phyloP scores from a whole-genome alignment of 306 rosid species.

The Inga oerstediana region DNA sequence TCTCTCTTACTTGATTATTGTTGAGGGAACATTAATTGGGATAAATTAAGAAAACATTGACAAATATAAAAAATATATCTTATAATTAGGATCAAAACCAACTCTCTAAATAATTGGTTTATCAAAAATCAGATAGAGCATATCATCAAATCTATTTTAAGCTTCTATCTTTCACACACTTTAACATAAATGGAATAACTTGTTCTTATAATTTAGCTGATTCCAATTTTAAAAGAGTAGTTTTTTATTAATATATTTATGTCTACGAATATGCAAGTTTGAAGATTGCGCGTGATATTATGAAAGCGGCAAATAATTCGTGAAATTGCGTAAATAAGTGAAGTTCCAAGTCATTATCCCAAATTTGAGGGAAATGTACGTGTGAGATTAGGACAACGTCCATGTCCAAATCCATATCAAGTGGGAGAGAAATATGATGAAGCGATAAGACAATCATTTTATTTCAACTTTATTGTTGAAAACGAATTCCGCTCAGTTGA shows the following conservation, averaged over 20 bases:
- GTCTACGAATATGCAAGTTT: not conserved
- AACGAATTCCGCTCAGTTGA: not conserved
- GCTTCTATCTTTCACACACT: not conserved
- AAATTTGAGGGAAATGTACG: not conserved
- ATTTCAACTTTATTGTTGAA: not conserved
- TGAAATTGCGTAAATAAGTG: not conserved
- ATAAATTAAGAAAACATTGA: no score
- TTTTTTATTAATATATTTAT: no score
- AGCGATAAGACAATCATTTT: not conserved
- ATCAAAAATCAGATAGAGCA: no score
- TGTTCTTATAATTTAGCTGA: not conserved
- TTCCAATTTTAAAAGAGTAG: not conserved
- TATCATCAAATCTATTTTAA: no score
- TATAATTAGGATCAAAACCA: no score
- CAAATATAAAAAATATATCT: no score
- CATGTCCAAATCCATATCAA: not conserved
- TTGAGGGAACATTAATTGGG: no score
- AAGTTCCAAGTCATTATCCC: not conserved
- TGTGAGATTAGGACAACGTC: not conserved
- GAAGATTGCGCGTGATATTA: not conserved
- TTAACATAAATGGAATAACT: not conserved
- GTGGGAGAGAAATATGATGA: not conserved
- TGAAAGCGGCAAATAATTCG: not conserved
- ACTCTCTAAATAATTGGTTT: no score
- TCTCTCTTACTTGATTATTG: no score